phyloP scores from a whole-genome alignment of 192 early-diverging fungal genomes.

The Rhizoclosmatium sp. region DNA sequence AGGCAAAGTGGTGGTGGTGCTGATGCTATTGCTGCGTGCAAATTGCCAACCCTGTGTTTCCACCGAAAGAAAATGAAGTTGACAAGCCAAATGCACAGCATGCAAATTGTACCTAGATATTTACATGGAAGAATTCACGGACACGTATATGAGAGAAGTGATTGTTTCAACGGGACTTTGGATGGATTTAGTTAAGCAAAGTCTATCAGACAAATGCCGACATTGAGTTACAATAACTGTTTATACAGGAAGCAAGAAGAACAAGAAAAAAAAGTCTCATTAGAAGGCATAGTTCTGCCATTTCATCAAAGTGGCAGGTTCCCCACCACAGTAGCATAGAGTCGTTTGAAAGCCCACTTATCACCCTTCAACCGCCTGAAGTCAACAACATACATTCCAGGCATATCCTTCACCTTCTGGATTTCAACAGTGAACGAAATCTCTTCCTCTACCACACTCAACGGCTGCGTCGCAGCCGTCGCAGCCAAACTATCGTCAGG shows the following conservation, averaged over 20 bases:
- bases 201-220: not conserved
- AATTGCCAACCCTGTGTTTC: no score
- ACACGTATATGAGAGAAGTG: no score
- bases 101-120: no score
- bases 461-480: not conserved
- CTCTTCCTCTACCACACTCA: conserved; percentile 17
- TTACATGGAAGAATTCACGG: no score
- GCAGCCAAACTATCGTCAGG: not conserved
- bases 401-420: conserved; percentile 14
- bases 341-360: conserved; percentile 39
- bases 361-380: conserved; percentile 31
- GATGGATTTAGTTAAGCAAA: no score
- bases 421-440: conserved; percentile 12
- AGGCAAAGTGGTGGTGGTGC: no score
- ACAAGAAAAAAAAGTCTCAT: not conserved
- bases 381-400: conserved; percentile 26
- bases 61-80: no score
- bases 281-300: not conserved
- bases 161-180: no score
- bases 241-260: not conserved
- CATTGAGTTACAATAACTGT: not conserved
- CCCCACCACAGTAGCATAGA: conserved; percentile 21
- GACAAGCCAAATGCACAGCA: no score
- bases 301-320: conserved; percentile 23
- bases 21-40: no score